Evolutionary conservation across 192 early-diverging fungal species (phyloP).

Genomic region (Dispira simplex): DNA sequence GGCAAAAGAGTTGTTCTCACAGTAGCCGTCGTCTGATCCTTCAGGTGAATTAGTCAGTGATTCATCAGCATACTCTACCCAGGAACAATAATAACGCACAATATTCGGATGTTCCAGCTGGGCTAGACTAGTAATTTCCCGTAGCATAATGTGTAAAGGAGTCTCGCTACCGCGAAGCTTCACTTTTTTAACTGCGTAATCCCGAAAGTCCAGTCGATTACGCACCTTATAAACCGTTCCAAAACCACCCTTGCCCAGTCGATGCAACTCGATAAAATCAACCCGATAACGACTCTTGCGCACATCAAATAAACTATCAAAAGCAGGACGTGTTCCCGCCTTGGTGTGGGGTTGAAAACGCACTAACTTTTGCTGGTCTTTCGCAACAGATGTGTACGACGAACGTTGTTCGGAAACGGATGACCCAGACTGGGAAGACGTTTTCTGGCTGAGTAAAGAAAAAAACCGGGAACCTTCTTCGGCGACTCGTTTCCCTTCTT

Average conservation of each 20-base stretch:
- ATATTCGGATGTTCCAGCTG: conserved; percentile 77
- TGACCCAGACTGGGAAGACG: background rate
- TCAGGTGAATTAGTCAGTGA: background rate
- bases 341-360: background rate
- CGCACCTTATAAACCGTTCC: conserved; percentile 69
- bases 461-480: conserved; percentile 9
- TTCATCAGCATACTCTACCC: conserved; percentile 60
- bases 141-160: conserved; percentile 55
- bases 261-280: conserved; percentile 66
- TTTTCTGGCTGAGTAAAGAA: conserved; percentile 3
- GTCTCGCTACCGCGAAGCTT: conserved; percentile 35
- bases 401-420: conserved; percentile 11
- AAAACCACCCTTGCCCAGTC: conserved; percentile 86
- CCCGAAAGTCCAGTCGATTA: conserved; percentile 75
- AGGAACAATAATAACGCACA: conserved; percentile 82
- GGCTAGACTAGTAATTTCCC: conserved; percentile 84
- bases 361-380: background rate
- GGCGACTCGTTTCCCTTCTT: background rate
- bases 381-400: conserved; percentile 9
- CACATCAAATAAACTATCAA: conserved; percentile 36
- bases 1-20: background rate
- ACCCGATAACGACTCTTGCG: conserved; percentile 55
- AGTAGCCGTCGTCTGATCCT: background rate
- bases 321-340: background rate
- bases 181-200: conserved; percentile 88